These are phyloP conservation scores for Bathelium albidoporum DNA, from an alignment of 495 filamentous ascomycete species.

Conservation along the genomic window DNA sequence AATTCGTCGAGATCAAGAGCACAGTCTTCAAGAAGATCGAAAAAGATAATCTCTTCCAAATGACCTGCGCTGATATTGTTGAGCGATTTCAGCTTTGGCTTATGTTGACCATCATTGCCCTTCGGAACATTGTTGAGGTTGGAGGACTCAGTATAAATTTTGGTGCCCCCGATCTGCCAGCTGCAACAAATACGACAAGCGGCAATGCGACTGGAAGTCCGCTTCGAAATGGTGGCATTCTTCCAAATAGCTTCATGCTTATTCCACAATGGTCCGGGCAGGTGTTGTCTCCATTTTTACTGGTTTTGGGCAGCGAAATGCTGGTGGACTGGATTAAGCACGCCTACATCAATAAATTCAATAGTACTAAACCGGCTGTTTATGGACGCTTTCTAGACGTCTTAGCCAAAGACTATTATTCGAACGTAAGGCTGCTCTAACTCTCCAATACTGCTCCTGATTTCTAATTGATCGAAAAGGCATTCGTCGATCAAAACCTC, in stretches of 20 bases:
- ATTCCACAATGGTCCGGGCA: conserved; percentile 81
- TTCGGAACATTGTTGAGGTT: conserved; percentile 89
- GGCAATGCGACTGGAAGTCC: conserved; percentile 39
- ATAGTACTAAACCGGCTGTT: conserved; percentile 81
- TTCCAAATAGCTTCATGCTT: conserved; percentile 80
- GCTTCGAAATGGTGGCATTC: conserved; percentile 48
- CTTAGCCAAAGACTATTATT: conserved; percentile 94
- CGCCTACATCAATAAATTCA: conserved; percentile 96
- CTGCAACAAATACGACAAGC: conserved; percentile 23
- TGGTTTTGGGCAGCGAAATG: conserved; percentile 94
- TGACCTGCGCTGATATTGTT: conserved; percentile 92
- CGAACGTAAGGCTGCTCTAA: conserved; percentile 48
- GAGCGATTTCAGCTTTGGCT: conserved; percentile 97
- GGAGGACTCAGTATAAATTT: conserved; percentile 47
- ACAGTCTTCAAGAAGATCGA: conserved; percentile 97
- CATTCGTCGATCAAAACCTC: conserved; percentile 80
- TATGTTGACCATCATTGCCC: conserved; percentile 89
- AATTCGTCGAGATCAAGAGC: conserved; percentile 97
- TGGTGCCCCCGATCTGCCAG: background rate
- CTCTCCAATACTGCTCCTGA: background rate
- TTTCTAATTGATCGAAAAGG: conserved; percentile 36
- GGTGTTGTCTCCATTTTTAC: conserved; percentile 78
- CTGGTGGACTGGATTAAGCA: conserved; percentile 97
- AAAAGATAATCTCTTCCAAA: conserved; percentile 93
- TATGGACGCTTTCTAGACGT: conserved; percentile 87